Evolutionary conservation across 2,329 filamentous ascomycete genomes (phyloP).

Genomic region (Setomelanomma holmii): DNA sequence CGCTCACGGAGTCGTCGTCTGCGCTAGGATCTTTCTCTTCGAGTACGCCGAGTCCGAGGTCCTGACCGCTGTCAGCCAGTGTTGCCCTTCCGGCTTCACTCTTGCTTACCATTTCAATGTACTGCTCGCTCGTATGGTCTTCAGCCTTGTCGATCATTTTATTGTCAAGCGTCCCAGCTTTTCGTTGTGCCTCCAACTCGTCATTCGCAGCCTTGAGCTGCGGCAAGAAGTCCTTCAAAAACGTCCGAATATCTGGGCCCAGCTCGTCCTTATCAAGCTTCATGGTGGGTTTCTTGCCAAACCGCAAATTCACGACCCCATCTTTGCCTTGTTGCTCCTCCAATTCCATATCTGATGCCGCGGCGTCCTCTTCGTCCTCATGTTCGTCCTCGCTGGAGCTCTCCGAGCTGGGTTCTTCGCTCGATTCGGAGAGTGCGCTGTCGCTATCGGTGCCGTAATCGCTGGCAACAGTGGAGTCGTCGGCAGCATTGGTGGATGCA

Average conservation of each 20-base stretch:
- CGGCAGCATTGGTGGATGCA: conserved; percentile 22
- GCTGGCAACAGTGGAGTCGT: conserved; percentile 25
- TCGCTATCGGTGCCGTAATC: conserved; percentile 30
- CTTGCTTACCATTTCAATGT: conserved; percentile 51
- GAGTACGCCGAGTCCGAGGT: conserved; percentile 57
- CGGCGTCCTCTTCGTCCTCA: conserved; percentile 22
- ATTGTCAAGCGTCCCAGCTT: conserved; percentile 47
- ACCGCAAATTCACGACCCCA: conserved; percentile 35
- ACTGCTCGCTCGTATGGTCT: conserved; percentile 35
- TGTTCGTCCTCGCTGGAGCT: conserved; percentile 39
- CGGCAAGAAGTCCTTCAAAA: conserved; percentile 53
- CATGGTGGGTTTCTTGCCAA: conserved; percentile 41
- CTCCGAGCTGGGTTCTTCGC: conserved; percentile 47
- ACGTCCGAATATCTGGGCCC: conserved; percentile 39
- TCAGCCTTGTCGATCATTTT: conserved; percentile 47
- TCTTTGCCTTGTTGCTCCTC: conserved; percentile 10
- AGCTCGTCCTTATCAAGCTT: conserved; percentile 33
- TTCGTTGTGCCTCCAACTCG: conserved; percentile 50
- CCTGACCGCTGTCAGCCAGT: conserved; percentile 23
- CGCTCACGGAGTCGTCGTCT: conserved; percentile 25
- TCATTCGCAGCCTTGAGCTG: conserved; percentile 53
- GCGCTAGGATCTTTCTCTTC: conserved; percentile 47
- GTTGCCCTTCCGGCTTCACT: not conserved
- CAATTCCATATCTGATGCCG: conserved; percentile 7
- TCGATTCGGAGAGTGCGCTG: conserved; percentile 43